Base-by-base conservation (phyloP, 2,329 filamentous ascomycete species). In the Xylaria sp. region DNA sequence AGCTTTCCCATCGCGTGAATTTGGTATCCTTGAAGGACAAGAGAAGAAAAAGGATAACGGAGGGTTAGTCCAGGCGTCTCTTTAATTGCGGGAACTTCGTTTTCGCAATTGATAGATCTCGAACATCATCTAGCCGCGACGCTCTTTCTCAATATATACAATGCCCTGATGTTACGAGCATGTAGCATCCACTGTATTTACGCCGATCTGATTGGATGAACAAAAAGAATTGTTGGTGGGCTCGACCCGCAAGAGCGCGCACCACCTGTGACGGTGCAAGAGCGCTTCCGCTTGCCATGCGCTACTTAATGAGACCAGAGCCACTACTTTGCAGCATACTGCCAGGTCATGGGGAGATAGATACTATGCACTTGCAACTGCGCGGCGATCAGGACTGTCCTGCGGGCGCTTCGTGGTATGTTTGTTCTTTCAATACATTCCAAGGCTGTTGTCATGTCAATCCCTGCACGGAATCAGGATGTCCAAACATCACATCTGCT, bases 81-180 rank as follows among this genome's bases (percentile, higher is more conserved):
- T 55, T 55, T n/a, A 55, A 55, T 55, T 55, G 28, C 15, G 15
- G 8, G 6, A 55, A 55, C 28, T 55, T 55, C 15, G 15, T 55
- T 55, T 55, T 55, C 15, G 52, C 13, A 55, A 55, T 55, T 55
- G 15, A 55, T 55, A 55, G 15, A 55, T 55, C 31, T 36, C 15
- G 9, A 55, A 36, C 28, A 55, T 18, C 15, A 55, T 55, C 15
- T 55, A 55, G 28, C 52, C 28, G 13, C 28, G 15, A 55, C 31
- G 31, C 31, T 55, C 28, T 55, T 33, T 55, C 15, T 55, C 15
- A 55, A 55, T 55, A 55, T 55, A 55, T 36, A 55, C 15, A 55
- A 55, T 55, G 28, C 31, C 28, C 15, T 55, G 15, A 55, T 55
- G 15, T 55, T 55, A 33, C 15, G 9, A 55, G 28, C 31, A 31